These are phyloP conservation scores for Hagleromyces aurorensis DNA, from an alignment of 805 yeast genomes.

Conservation along the genomic window DNA sequence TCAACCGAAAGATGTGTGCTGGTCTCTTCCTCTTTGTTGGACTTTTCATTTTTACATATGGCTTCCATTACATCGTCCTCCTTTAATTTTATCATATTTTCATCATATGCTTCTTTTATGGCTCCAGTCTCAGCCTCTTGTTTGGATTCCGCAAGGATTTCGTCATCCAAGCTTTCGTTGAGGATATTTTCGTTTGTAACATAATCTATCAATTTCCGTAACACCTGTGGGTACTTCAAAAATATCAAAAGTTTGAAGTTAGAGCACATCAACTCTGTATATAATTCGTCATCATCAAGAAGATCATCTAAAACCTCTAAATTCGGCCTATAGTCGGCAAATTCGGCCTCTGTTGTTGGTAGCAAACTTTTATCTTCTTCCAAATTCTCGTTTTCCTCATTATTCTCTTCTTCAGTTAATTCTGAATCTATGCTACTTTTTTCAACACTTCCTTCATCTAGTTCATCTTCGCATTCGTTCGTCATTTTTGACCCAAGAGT, in stretches of 20 bases:
- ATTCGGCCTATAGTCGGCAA: conserved; percentile 35
- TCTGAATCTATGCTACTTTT: conserved; percentile 27
- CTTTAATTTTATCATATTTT: conserved; percentile 1
- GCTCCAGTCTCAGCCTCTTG: conserved; percentile 9
- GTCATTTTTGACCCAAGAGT: too few species aligned
- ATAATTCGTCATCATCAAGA: conserved; percentile 65
- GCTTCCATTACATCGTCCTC: conserved; percentile 1
- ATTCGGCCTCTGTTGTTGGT: conserved; percentile 30
- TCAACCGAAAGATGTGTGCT: conserved; percentile 15
- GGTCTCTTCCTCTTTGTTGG: conserved; percentile 3
- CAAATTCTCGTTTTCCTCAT: conserved; percentile 27
- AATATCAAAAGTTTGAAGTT: conserved; percentile 71
- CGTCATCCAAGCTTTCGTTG: conserved; percentile 19
- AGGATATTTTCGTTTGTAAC: conserved; percentile 40
- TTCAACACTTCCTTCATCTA: conserved; percentile 17
- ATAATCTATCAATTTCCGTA: conserved; percentile 59
- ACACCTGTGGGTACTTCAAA: conserved; percentile 67
- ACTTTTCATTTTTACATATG: conserved; percentile 4
- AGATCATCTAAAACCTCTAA: conserved; percentile 44
- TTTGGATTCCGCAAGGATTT: conserved; percentile 5
- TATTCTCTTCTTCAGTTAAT: conserved; percentile 6
- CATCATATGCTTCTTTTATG: conserved; percentile 8
- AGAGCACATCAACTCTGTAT: conserved; percentile 65
- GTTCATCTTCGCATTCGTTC: conserved; percentile 5
- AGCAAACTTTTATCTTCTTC: conserved; percentile 25